phyloP scores from a whole-genome alignment of 2,329 filamentous ascomycete species.

The Fusarium sp. region DNA sequence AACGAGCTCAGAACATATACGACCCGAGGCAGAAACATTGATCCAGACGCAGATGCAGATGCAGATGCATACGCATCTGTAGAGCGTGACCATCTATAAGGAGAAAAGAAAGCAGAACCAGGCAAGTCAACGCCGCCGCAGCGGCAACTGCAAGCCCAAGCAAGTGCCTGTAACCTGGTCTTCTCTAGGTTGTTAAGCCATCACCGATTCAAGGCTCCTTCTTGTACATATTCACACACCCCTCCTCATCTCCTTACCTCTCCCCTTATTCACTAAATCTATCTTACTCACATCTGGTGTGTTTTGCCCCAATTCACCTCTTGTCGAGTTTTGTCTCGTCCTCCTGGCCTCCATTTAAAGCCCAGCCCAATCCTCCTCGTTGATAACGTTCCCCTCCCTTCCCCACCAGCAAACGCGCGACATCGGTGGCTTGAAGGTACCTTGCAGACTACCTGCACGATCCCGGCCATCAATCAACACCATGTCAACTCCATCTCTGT shows the following conservation, averaged over 20 bases:
- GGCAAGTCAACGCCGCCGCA: slow-evolving; percentile 32
- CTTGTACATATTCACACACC: slow-evolving; percentile 30
- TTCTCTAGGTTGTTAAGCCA: slow-evolving; percentile 17
- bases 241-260: slow-evolving; percentile 6
- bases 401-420: slow-evolving; percentile 36
- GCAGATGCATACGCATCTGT: slow-evolving; percentile 20
- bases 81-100: slow-evolving; percentile 7
- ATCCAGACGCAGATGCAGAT: slow-evolving; percentile 16
- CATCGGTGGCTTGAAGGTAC: slow-evolving; percentile 43
- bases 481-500: slow-evolving; percentile 44
- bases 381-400: slow-evolving; percentile 2
- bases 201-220: slow-evolving; percentile 12
- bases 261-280: slow-evolving; percentile 13
- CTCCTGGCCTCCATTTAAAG: slow-evolving; percentile 16
- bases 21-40: slow-evolving; percentile 16
- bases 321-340: slow-evolving; percentile 13
- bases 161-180: slow-evolving; percentile 19
- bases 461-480: slow-evolving; percentile 39
- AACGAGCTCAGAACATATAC: slow-evolving; percentile 15
- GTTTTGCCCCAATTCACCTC: not conserved
- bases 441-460: slow-evolving; percentile 43
- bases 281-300: slow-evolving; percentile 16
- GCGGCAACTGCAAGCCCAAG: slow-evolving; percentile 1
- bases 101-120: slow-evolving; percentile 18
- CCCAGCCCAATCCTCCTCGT: slow-evolving; percentile 9